A percentile compares a stretch with the other conserved stretches of the same genome.
Conservation (phyloP, 495 filamentous ascomycete species). For the Penicillium daleae region DNA sequence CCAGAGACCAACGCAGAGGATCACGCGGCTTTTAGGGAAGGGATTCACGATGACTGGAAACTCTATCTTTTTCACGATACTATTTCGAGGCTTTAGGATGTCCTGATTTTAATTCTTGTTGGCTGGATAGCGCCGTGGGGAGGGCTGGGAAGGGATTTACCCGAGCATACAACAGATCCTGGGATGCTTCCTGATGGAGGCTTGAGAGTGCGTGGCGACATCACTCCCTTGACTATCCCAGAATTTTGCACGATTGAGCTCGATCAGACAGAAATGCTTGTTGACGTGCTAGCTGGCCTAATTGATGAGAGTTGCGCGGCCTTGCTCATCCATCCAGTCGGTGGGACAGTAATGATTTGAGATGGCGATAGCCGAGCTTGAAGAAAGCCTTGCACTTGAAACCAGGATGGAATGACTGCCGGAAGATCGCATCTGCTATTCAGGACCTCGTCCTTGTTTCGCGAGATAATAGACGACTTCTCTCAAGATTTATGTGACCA, state of each 20-base stretch:
- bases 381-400: background rate
- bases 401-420: background rate
- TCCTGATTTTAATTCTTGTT: background rate
- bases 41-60: background rate
- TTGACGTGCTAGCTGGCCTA: background rate
- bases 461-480: background rate
- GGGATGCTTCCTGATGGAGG: background rate
- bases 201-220: background rate
- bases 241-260: background rate
- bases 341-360: background rate
- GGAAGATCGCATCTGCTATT: background rate
- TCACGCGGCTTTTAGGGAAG: background rate
- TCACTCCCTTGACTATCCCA: background rate
- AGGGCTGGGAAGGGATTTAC: background rate
- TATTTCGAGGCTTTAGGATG: background rate
- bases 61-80: background rate
- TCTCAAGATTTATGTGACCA: background rate
- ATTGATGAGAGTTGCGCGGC: background rate
- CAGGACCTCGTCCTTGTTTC: background rate
- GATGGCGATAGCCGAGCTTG: background rate
- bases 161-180: background rate
- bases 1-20: constrained; percentile 3
- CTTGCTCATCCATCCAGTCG: background rate
- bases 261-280: background rate
- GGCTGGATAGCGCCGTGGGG: background rate